Evolutionary conservation across 768 basidiomycete species (phyloP).

Genomic region (Mrakia frigida): DNA sequence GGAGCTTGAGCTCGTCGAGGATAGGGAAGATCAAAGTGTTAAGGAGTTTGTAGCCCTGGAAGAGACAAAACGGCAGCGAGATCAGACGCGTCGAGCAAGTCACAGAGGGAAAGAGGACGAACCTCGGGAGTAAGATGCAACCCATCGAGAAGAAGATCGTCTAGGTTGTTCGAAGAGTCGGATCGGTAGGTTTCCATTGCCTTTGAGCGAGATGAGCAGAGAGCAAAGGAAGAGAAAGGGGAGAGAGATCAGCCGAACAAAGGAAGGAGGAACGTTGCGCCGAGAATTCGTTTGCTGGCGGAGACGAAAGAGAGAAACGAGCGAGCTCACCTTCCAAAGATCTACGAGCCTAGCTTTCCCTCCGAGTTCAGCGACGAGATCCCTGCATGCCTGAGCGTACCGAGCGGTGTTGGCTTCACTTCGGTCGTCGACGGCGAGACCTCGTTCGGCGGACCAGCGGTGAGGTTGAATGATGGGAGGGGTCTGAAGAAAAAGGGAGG

Average conservation of each 20-base stretch:
- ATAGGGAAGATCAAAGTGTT: slow-evolving; percentile 14
- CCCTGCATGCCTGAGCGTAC: slow-evolving; percentile 23
- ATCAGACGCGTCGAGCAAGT: not conserved
- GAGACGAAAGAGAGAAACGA: too few relatives aligned
- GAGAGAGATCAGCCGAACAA: not conserved
- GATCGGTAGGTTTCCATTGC: slow-evolving; percentile 25
- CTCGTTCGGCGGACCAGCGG: slow-evolving; percentile 4
- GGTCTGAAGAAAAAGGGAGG: not conserved
- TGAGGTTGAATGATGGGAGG: slow-evolving; percentile 18
- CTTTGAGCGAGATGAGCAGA: not conserved
- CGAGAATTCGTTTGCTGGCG: too few relatives aligned
- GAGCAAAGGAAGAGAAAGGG: not conserved
- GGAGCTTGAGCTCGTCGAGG: slow-evolving; percentile 4
- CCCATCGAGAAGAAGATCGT: slow-evolving; percentile 23
- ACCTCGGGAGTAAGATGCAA: slow-evolving; percentile 24
- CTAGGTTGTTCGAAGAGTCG: not conserved
- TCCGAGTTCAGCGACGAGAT: slow-evolving; percentile 16
- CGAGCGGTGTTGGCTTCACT: slow-evolving; percentile 16
- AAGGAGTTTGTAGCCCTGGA: slow-evolving; percentile 25
- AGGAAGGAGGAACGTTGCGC: not conserved
- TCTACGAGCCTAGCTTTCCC: slow-evolving; percentile 17
- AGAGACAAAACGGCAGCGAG: not conserved
- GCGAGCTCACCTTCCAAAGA: slow-evolving; percentile 20
- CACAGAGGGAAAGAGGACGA: not conserved
- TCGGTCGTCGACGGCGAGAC: not conserved